Base-by-base conservation (phyloP, 345 rosid genomes). In the Citrus glauca region DNA sequence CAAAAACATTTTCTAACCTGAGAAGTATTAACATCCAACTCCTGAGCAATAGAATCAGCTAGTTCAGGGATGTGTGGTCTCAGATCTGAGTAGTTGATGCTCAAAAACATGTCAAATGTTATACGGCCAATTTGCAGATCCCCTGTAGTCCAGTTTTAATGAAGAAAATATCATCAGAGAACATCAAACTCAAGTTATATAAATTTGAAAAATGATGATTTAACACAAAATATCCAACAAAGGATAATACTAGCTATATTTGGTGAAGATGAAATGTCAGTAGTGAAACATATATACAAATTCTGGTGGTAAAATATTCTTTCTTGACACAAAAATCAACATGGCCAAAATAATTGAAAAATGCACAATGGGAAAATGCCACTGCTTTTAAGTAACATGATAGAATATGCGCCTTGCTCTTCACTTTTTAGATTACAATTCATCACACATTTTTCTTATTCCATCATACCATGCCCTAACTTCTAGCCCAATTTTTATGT, bases 41-140 rank as follows among this genome's bases (percentile, higher is more conserved):
- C 91, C 72, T 86, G 87, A 65, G 94, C 84, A 59, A 92, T 82
- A 76, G 66, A 80, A 78, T 78, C 75, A 69, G 86, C 38, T 67
- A 92, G 91, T 80, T 91, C 86, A 14, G 78, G 75, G 28, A 76
- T 63, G 66, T 70, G 92, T 63, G 84, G 86, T 86, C 86, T 89
- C 86, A 96, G 85, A 85, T 90, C 83, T 0, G 91, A 88, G 38
- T 76, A 71, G 81, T 85, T 89, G 66, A 85, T 75, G 37, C 81
- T 86, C 75, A 94, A 78, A 59, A 83, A 86, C 77, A 96, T 82
- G 64, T 90, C 89, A 82, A 94, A 87, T 70, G 80, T 83, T 83
- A 96, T 88, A 83, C 82, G 84, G 77, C 92, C 89, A 82, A 92
- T 87, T 75, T 85, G 85, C 62, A 60, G 57, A 71, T 74, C 87